Evolutionary conservation across 305 asterid species (phyloP), one percentile per base, ranked within the genome.

Genomic region (Euphrasia arctica): DNA sequence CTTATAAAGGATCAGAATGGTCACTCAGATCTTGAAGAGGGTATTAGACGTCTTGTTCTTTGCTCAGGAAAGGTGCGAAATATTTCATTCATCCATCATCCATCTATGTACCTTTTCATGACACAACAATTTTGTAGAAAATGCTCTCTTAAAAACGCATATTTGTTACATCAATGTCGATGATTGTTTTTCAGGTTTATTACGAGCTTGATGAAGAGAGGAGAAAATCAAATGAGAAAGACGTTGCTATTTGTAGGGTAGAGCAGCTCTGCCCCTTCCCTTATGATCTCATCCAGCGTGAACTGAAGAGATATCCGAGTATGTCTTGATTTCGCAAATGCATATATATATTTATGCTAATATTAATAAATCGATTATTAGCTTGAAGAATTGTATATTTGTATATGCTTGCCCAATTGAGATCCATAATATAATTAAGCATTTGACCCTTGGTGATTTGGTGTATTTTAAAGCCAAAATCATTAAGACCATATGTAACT

Each of bases 211-310:
- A 90, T 42, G 99, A 90, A 36, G 84, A 77, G 79, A 86, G 99
- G 84, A 82, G 68, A 68, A 88, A 85, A 56, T 73, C 62, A 18
- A 63, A 72, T 12, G 83, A 86, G 50, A 90, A 80, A 65, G 97
- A 93, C 58, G 64, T 90, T 36, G 96, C 99, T 32, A 86, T 93
- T 66, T 93, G 97, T 76, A 85, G 99, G 80, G 95, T 93, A 11
- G 99, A 93, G 80, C 97, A 90, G 76, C 97, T 93, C 55, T 90
- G 96, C 60, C 99, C 96, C 56, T 90, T 93, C 90, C 99, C 99
- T 1, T 88, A 88, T 45, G 95, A 93, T 70, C 99, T 93, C 62
- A 62, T 86, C 77, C 99, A 83, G 73, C 96, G 97, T 55, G 99
- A 93, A 76, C 80, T 93, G 52, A 90, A 86, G 78, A 84, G 96